Evolutionary conservation across 208 protist species (phyloP).

Genomic region (Leishmania martiniquensis): DNA sequence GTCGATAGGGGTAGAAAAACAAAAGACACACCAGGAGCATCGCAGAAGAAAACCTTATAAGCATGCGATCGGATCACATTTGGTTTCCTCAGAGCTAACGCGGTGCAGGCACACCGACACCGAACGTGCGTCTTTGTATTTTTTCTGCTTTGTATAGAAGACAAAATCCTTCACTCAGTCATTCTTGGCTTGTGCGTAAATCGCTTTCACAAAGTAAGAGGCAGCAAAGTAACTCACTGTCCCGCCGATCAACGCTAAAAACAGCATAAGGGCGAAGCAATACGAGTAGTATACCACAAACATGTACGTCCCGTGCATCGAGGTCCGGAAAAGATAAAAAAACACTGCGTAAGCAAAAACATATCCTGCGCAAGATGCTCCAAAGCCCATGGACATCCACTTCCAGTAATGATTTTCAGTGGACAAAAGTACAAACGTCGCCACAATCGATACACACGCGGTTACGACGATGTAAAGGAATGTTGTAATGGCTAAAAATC

Average conservation of each 20-base stretch:
- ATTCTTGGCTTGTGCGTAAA: constrained; percentile 55
- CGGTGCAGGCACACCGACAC: not conserved
- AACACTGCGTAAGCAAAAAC: constrained; percentile 86
- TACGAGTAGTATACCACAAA: constrained; percentile 31
- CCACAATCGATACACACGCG: constrained; percentile 86
- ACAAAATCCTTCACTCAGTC: constrained; percentile 24
- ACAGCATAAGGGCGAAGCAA: constrained; percentile 9
- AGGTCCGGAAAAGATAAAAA: constrained; percentile 25
- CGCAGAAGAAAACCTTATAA: not conserved
- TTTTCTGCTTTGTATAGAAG: not conserved
- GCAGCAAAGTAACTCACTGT: constrained; percentile 43
- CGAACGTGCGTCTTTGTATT: constrained; percentile 1
- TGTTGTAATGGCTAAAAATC: constrained; percentile 94
- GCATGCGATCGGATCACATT: not conserved
- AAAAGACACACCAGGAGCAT: not conserved
- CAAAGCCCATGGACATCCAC: constrained; percentile 92
- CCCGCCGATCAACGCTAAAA: constrained; percentile 46
- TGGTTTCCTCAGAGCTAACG: not conserved
- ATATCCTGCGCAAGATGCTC: constrained; percentile 83
- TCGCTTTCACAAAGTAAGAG: constrained; percentile 49
- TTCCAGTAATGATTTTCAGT: constrained; percentile 94
- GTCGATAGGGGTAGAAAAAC: not conserved
- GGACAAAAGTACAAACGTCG: constrained; percentile 94
- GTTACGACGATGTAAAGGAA: constrained; percentile 91
- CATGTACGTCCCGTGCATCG: constrained; percentile 19